Evolutionary conservation across 2,329 filamentous ascomycete species (phyloP), one percentile per base, ranked within the genome.

Genomic region (Orbilia quercus): DNA sequence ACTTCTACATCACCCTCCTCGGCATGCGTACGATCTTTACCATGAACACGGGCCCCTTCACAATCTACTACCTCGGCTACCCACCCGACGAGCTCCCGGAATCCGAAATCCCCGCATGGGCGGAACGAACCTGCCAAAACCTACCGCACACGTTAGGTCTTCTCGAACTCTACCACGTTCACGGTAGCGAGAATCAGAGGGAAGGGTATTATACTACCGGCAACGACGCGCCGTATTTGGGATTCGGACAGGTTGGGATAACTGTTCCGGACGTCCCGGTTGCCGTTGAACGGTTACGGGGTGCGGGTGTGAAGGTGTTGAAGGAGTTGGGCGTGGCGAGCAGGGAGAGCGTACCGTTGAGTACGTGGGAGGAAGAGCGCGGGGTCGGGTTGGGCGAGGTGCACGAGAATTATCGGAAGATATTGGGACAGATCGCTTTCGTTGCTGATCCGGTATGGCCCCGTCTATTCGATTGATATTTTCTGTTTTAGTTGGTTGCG

Each of bases 221-320:
- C 0, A 80, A 80, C 53, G 77, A 78, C 18, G 78, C 79, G 1
- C 51, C 62, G 0, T 72, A 77, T 4, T 48, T 79, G 2, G 79
- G 79, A 2, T 80, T 80, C 40, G 79, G 79, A 0, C 79, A 80
- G 53, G 65, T 80, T n/a, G 79, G 79, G 0, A 80, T 80, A 60
- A 80, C 78, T 7, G 78, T 80, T 0, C 79, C 79, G 1, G 74
- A 80, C 76, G 79, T 80, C 0, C 69, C 45, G 6, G 75, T 55
- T 11, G 75, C 78, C 14, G 44, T 80, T 75, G 60, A 75, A 63
- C 55, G 64, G 44, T 47, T 70, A 28, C 55, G 45, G 14, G 31
- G n/a, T 16, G 45, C 31, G 0, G 65, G 60, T 7, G 58, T 73
- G 7, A 71, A 14, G 7, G 60, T 75, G 14, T 23, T 76, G 31